Evolutionary conservation across 352 stramenopile species (phyloP).

Genomic region (Phytophthora kernoviae): DNA sequence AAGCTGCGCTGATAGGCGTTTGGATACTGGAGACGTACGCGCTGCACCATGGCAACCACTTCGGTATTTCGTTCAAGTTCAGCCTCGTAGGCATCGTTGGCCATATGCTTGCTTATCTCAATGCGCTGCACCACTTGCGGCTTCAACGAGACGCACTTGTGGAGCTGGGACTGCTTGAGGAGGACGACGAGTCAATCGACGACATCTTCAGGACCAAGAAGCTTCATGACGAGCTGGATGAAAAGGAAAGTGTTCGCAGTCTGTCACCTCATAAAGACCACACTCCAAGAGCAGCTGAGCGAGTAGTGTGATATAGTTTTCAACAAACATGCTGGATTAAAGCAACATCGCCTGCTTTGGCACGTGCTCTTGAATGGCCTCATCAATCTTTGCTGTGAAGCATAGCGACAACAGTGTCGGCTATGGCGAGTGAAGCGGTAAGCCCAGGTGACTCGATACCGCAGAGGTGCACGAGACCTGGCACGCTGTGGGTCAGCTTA

Average conservation of each 20-base stretch:
- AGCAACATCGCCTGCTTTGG: conserved; percentile 1
- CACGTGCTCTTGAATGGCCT: conserved; percentile 1
- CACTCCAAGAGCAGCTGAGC: conserved; percentile 16
- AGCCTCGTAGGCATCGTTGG: conserved; percentile 36
- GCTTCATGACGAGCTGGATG: conserved; percentile 26
- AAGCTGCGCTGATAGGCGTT: conserved; percentile 40
- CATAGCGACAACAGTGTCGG: conserved; percentile 69
- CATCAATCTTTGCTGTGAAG: conserved; percentile 32
- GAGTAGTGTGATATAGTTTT: conserved; percentile 11
- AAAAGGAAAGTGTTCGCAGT: conserved; percentile 5
- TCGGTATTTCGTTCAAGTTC: conserved; percentile 60
- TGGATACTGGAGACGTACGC: conserved; percentile 47
- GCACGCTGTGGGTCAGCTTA: conserved; percentile 71
- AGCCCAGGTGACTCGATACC: conserved; percentile 97
- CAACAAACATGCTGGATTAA: conserved; percentile 3
- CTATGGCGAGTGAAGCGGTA: conserved; percentile 88
- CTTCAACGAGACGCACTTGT: conserved; percentile 48
- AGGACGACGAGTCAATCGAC: conserved; percentile 32
- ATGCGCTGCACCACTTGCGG: conserved; percentile 39
- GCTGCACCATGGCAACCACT: conserved; percentile 35
- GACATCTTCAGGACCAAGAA: conserved; percentile 42
- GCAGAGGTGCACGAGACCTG: conserved; percentile 91
- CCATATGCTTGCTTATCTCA: conserved; percentile 32
- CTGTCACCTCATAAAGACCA: conserved; percentile 23
- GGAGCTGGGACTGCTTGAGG: conserved; percentile 31